These are phyloP conservation scores for Hericium coralloides DNA, from an alignment of 768 basidiomycete genomes.

Conservation along the genomic window DNA sequence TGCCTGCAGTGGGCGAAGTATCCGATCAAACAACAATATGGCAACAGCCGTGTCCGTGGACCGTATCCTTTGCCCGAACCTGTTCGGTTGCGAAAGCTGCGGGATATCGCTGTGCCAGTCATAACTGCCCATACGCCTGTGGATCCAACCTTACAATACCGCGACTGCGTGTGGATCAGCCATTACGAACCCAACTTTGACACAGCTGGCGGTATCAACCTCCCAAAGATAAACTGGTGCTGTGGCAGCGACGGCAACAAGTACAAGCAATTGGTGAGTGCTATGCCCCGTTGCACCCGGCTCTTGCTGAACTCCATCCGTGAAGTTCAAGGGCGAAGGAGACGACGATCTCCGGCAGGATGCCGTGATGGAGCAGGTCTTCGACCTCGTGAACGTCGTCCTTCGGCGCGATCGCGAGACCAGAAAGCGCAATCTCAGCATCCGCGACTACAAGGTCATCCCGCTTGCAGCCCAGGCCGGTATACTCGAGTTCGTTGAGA, in stretches of 20 bases:
- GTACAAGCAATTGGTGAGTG: slow-evolving; percentile 75
- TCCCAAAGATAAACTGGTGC: slow-evolving; percentile 75
- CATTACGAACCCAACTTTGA: slow-evolving; percentile 50
- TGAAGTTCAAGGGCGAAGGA: slow-evolving; percentile 85
- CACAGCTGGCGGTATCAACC: slow-evolving; percentile 68
- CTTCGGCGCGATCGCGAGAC: slow-evolving; percentile 71
- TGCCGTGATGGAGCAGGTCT: slow-evolving; percentile 98
- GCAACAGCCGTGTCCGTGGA: slow-evolving; percentile 16
- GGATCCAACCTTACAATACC: slow-evolving; percentile 63
- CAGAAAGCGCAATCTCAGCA: slow-evolving; percentile 54
- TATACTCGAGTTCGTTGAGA: slow-evolving; percentile 82
- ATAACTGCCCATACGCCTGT: slow-evolving; percentile 65
- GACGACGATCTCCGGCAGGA: slow-evolving; percentile 93
- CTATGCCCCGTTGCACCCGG: background rate
- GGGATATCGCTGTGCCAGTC: slow-evolving; percentile 66
- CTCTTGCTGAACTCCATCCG: background rate
- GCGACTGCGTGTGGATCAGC: slow-evolving; percentile 58
- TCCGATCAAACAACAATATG: slow-evolving; percentile 30
- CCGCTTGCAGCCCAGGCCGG: slow-evolving; percentile 78
- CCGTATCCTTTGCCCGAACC: slow-evolving; percentile 34
- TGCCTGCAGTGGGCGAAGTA: slow-evolving; percentile 69
- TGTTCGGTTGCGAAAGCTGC: slow-evolving; percentile 27
- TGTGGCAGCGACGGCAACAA: slow-evolving; percentile 51
- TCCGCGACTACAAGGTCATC: slow-evolving; percentile 84
- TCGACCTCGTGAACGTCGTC: slow-evolving; percentile 77